Evolutionary conservation across 257 asterid species (phyloP).

Genomic region (Knoxia roxburghii): DNA sequence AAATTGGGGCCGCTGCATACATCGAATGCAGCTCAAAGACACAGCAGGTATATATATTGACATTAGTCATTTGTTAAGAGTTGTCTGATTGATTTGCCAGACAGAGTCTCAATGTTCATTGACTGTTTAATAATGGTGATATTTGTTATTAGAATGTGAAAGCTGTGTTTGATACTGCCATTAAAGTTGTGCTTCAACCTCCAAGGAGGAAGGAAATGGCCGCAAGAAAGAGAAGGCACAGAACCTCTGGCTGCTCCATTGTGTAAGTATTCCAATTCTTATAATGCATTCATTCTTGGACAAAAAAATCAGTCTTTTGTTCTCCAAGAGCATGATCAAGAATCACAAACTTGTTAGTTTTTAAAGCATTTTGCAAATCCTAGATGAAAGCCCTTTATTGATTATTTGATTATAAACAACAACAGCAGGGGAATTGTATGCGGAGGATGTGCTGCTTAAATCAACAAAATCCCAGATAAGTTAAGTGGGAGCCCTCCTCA

Average conservation of each 20-base stretch:
- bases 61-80: background rate
- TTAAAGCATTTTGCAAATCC: background rate
- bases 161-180: constrained; percentile 89
- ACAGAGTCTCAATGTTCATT: background rate
- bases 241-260: constrained; percentile 63
- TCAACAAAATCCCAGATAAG: background rate
- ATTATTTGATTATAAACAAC: background rate
- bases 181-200: constrained; percentile 91
- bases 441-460: constrained; percentile 67
- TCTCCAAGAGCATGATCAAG: background rate
- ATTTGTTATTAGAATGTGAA: constrained; percentile 63
- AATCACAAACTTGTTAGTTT: background rate
- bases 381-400: background rate
- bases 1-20: constrained; percentile 94
- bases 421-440: constrained; percentile 64
- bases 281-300: background rate
- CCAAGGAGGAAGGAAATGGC: constrained; percentile 73
- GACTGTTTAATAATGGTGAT: background rate
- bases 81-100: too few species aligned
- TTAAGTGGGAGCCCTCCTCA: constrained; percentile 1
- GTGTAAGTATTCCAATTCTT: constrained; percentile 47
- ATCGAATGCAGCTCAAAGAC: constrained; percentile 98
- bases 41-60: constrained; percentile 55
- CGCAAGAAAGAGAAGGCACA: constrained; percentile 49
- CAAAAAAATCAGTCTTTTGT: too few species aligned